Evolutionary conservation across 2,329 filamentous ascomycete species (phyloP).

Genomic region (Scytalidium lignicola): DNA sequence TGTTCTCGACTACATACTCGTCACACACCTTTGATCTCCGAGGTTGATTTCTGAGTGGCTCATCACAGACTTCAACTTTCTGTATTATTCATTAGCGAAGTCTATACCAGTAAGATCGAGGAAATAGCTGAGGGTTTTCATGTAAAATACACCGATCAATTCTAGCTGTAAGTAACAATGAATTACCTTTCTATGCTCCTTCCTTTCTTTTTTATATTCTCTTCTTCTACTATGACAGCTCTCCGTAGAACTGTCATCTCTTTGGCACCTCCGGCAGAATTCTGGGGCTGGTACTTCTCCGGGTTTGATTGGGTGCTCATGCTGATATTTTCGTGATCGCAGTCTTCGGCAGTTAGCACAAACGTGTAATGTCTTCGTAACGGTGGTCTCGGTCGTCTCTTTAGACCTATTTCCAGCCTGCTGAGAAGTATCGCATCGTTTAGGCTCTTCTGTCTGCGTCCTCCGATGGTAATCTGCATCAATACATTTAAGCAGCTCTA

Average conservation of each 20-base stretch:
- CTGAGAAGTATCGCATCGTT: background rate
- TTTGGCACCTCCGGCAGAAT: slow-evolving; percentile 34
- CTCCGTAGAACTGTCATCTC: slow-evolving; percentile 20
- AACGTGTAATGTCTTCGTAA: slow-evolving; percentile 31
- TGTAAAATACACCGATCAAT: too few relatives aligned
- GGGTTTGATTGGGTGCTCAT: slow-evolving; percentile 27
- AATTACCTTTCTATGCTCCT: slow-evolving; percentile 1
- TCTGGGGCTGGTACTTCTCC: slow-evolving; percentile 28
- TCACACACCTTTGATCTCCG: too few relatives aligned
- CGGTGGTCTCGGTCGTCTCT: slow-evolving; percentile 23
- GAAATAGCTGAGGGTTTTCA: too few relatives aligned
- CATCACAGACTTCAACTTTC: too few relatives aligned
- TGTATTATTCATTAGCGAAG: too few relatives aligned
- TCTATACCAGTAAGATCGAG: too few relatives aligned
- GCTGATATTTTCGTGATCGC: slow-evolving; percentile 36
- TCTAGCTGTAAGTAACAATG: background rate
- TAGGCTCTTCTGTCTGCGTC: background rate
- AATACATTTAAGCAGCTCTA: slow-evolving; percentile 14
- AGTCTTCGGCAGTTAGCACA: slow-evolving; percentile 38
- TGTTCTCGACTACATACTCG: too few relatives aligned
- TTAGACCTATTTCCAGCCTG: background rate
- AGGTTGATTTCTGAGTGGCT: too few relatives aligned
- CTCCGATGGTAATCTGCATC: slow-evolving; percentile 15
- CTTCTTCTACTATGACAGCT: slow-evolving; percentile 8
- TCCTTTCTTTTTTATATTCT: slow-evolving; percentile 6